Evolutionary conservation across 2,329 filamentous ascomycete species (phyloP), one percentile per base, ranked within the genome.

Genomic region (Dactylellina parvicollis): DNA sequence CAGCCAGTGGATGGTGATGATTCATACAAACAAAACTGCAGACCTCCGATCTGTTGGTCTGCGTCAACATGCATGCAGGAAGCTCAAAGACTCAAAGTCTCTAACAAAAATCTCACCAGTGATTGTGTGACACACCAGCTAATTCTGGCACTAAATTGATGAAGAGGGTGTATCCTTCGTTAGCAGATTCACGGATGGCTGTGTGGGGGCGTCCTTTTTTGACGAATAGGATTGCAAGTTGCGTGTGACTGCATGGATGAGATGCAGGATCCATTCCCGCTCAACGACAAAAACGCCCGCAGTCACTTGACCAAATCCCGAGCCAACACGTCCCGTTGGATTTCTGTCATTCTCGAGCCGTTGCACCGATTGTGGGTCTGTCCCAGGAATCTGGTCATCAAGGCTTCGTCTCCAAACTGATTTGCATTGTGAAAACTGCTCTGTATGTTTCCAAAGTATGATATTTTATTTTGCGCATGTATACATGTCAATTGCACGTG

Each of bases 291-390:
- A 36, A 36, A 46, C 49, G 38, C 24, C 30, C 28, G 49, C 40
- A 24, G 44, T 66, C 61, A 66, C 61, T 73, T 73, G 54, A 56
- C 56, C 69, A 56, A 72, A 73, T 73, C 69, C 69, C 54, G 50
- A 66, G 60, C 54, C 60, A 55, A 60, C 69, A 73, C 69, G 69
- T 73, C 60, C 69, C 24, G 20, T 42, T 30, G 4, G 28, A 28
- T 28, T 55, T 18, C 24, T 50, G 55, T 12, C 16, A n/a, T 42
- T 18, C 18, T 46, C 38, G 4, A 30, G n/a, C 42, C 42, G 16
- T 47, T 47, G 4, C 20, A 22, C 36, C 26, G n/a, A 18, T 7
- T 14, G 26, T 34, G 40, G 26, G 40, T 22, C 52, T 20, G 16
- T 30, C 46, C 36, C 36, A 40, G 36, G 5, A 16, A 4, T 40